Evolutionary conservation across 2,329 filamentous ascomycete genomes (phyloP).

Genomic region (Alternaria arbusti): DNA sequence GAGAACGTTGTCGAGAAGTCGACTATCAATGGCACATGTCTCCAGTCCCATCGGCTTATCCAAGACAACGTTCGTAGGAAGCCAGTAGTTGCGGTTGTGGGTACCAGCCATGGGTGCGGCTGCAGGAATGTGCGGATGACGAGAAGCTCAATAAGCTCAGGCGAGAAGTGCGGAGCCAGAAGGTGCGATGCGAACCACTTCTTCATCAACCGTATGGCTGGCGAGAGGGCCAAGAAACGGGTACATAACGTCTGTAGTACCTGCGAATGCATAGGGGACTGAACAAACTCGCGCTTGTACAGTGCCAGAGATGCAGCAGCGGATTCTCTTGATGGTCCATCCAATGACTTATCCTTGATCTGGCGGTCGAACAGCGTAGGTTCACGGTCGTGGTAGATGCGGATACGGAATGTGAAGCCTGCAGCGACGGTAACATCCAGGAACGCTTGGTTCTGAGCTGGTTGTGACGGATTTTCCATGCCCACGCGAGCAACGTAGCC

Average conservation of each 20-base stretch:
- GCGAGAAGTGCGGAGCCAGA: constrained; percentile 74
- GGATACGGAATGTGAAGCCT: constrained; percentile 78
- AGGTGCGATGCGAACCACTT: constrained; percentile 88
- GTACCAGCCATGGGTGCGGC: constrained; percentile 79
- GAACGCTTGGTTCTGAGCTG: constrained; percentile 78
- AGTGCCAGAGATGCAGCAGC: constrained; percentile 71
- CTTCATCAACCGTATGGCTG: constrained; percentile 83
- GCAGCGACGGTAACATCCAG: constrained; percentile 79
- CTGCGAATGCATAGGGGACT: constrained; percentile 80
- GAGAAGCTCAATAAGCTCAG: constrained; percentile 85
- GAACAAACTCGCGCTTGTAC: constrained; percentile 74
- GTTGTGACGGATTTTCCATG: constrained; percentile 74
- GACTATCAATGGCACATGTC: constrained; percentile 78
- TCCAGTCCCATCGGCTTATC: constrained; percentile 91
- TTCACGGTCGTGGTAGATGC: constrained; percentile 89
- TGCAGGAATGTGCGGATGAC: constrained; percentile 79
- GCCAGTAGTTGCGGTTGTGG: constrained; percentile 77
- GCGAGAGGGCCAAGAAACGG: constrained; percentile 78
- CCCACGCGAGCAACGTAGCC: constrained; percentile 74
- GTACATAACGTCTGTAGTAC: constrained; percentile 81
- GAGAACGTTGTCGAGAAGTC: constrained; percentile 64
- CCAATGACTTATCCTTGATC: constrained; percentile 73
- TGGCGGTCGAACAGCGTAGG: constrained; percentile 79
- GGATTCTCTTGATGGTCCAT: constrained; percentile 70
- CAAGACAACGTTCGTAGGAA: constrained; percentile 82